These are phyloP conservation scores for Terana coerulea DNA, from an alignment of 768 basidiomycete species.

Conservation along the genomic window DNA sequence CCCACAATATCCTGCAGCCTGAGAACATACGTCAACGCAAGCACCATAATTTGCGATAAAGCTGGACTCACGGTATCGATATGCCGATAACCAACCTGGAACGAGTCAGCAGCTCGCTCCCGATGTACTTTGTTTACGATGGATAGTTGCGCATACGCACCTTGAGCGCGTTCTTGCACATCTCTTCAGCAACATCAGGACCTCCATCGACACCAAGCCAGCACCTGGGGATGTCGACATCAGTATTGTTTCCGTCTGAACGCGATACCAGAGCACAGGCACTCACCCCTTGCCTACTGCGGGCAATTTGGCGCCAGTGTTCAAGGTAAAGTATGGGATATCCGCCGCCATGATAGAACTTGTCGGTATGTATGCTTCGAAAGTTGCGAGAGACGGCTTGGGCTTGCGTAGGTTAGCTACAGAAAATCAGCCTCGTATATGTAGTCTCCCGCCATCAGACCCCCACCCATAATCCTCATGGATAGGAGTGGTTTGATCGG, in stretches of 20 bases:
- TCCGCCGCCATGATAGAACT: not conserved
- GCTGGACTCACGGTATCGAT: slow-evolving; percentile 8
- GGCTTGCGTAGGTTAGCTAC: too few species aligned
- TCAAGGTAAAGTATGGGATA: slow-evolving; percentile 4
- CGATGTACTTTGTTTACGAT: too few species aligned
- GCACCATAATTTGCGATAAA: not conserved
- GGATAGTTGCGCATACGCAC: not conserved
- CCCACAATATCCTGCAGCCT: slow-evolving; percentile 5
- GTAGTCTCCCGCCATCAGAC: too few species aligned
- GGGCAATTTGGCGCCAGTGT: slow-evolving; percentile 5
- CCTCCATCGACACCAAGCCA: slow-evolving; percentile 9
- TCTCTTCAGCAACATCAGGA: not conserved
- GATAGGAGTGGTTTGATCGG: too few species aligned
- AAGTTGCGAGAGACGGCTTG: too few species aligned
- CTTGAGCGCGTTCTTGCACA: slow-evolving; percentile 9
- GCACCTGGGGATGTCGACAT: slow-evolving; percentile 3
- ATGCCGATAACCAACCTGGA: slow-evolving; percentile 10
- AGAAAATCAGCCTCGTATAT: too few species aligned
- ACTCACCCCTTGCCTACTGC: slow-evolving; percentile 7
- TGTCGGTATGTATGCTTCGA: too few species aligned
- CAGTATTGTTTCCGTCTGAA: not conserved
- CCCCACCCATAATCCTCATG: too few species aligned
- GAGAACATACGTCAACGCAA: not conserved
- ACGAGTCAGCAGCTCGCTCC: not conserved
- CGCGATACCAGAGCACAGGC: not conserved